Evolutionary conservation across 371 early-diverging fungal genomes (phyloP).

Genomic region (Encephalitozoon romaleae): DNA sequence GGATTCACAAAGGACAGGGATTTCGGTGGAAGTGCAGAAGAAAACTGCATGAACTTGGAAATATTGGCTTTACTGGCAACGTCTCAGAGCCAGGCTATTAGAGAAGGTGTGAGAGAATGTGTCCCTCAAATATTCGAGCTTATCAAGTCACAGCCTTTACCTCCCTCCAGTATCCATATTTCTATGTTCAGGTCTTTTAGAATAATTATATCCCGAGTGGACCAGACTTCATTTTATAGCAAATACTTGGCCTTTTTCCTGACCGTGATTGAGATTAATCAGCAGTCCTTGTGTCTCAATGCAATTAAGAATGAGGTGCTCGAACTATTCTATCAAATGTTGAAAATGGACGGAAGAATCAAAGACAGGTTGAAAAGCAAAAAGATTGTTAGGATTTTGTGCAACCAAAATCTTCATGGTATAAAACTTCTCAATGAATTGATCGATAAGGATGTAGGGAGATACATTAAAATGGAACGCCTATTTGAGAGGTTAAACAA

Average conservation of each 20-base stretch:
- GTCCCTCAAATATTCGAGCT: background rate
- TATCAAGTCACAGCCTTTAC: background rate
- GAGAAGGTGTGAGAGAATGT: background rate
- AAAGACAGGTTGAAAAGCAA: background rate
- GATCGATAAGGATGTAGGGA: background rate
- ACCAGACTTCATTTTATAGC: background rate
- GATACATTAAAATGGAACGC: background rate
- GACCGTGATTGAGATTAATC: background rate
- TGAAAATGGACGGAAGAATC: background rate
- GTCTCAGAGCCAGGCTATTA: background rate
- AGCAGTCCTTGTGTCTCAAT: background rate
- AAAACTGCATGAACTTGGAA: background rate
- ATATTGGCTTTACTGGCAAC: background rate
- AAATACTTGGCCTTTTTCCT: background rate
- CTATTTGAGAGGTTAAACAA: background rate
- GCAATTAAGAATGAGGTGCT: background rate
- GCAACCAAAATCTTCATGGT: background rate
- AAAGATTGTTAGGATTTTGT: background rate
- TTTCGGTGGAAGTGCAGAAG: background rate
- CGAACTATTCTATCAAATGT: background rate
- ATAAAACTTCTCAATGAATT: background rate
- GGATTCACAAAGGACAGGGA: background rate
- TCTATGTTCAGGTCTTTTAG: background rate
- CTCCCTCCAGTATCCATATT: background rate
- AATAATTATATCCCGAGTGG: background rate